Evolutionary conservation across 2,329 filamentous ascomycete genomes (phyloP).

Genomic region (Claviceps pazoutovae): DNA sequence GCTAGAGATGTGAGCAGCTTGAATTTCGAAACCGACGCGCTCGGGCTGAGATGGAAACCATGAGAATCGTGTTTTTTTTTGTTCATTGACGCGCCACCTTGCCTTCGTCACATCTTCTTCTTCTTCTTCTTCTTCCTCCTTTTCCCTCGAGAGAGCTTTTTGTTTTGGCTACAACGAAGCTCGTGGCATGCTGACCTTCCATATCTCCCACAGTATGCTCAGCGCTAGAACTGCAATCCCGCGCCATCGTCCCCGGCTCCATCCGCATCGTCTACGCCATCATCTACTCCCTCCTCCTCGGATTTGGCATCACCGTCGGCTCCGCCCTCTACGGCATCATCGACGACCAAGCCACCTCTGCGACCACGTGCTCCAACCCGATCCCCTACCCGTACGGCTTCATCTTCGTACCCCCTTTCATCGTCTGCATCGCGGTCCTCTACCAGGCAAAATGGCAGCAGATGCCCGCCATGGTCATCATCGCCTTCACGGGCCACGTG

Average conservation of each 20-base stretch:
- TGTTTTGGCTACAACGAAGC: background rate
- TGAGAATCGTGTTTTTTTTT: background rate
- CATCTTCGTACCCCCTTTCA: conserved; percentile 60
- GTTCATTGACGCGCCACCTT: no score
- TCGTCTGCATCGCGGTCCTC: conserved; percentile 58
- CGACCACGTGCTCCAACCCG: conserved; percentile 26
- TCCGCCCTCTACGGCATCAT: conserved; percentile 49
- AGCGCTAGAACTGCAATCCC: conserved; percentile 52
- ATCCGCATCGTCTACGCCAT: conserved; percentile 64
- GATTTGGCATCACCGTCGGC: conserved; percentile 58
- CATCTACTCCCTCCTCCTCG: conserved; percentile 59
- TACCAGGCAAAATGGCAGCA: conserved; percentile 76
- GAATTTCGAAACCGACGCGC: no score
- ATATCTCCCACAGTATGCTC: conserved; percentile 20
- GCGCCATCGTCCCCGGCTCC: conserved; percentile 54
- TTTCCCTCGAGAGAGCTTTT: background rate
- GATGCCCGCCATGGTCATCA: conserved; percentile 61
- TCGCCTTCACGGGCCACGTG: conserved; percentile 60
- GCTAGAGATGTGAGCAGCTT: no score
- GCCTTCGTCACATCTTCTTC: background rate
- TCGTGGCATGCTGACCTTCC: background rate
- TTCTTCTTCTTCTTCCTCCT: background rate
- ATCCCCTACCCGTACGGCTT: conserved; percentile 39
- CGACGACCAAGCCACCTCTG: conserved; percentile 36
- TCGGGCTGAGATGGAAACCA: no score